Evolutionary conservation across 768 basidiomycete genomes (phyloP), one percentile per base, ranked within the genome.

Genomic region (Multifurca ochricompacta): DNA sequence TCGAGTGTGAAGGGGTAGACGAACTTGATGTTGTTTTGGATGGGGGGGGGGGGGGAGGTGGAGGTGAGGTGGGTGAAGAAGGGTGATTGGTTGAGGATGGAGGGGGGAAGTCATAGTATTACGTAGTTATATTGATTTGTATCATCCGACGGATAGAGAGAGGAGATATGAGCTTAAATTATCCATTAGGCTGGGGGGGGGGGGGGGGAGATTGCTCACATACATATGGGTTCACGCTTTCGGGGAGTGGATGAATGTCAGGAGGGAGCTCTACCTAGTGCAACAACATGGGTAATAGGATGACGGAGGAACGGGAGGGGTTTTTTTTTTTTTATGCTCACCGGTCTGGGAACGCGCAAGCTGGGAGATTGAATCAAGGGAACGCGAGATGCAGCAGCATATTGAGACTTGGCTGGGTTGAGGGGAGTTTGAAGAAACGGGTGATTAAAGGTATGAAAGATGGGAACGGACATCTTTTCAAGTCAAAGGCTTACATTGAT

Each of bases 1-100:
- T 98, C 95, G 48, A 98, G 78, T 3, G 92, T 87, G 74, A 91
- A 97, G 2, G 95, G 94, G 64, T 97, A 98, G 39, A 89, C 95
- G 63, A 97, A 96, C 94, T 98, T 66, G 5, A n/a, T n/a, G n/a
- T n/a, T n/a, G n/a, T n/a, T 31, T 6, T 19, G 11, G 9, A 25
- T 27, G 37, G 7, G 37, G 3, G 16, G 21, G 37, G 28, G 8
- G 11, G 10, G 16, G 21, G 36, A 4, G 9, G 5, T 14, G 11
- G 27, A 2, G 31, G 30, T 41, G 52, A 5, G 35, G 21, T 11
- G 25, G 21, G 10, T 16, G 19, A 21, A 6, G n/a, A n/a, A n/a
- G n/a, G n/a, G n/a, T n/a, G n/a, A n/a, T n/a, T n/a, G n/a, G n/a
- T n/a, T n/a, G n/a, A n/a, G n/a, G n/a, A n/a, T n/a, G n/a, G n/a